Evolutionary conservation across 805 yeast genomes (phyloP).

Genomic region (Barnettozyma populi): DNA sequence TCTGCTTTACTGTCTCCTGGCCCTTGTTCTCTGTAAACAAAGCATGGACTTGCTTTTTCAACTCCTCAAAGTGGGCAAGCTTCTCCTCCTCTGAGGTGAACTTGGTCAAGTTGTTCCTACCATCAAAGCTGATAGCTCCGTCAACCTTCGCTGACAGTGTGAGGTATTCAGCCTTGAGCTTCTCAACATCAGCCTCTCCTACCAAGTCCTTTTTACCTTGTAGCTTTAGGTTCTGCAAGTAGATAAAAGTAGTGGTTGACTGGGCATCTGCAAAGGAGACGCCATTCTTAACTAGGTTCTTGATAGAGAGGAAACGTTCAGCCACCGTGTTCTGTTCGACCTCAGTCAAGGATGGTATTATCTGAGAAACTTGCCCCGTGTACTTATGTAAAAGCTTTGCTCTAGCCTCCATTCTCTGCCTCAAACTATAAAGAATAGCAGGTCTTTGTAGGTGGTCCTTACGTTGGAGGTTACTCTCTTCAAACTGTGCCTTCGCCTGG

Average conservation of each 20-base stretch:
- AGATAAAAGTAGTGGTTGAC: conserved; percentile 49
- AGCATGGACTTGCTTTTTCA: conserved; percentile 16
- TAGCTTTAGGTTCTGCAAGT: conserved; percentile 36
- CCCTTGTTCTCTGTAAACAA: conserved; percentile 18
- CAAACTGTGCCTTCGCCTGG: conserved; percentile 45
- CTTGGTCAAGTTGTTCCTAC: conserved; percentile 34
- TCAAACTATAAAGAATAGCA: conserved; percentile 36
- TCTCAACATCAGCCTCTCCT: conserved; percentile 28
- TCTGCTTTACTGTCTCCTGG: conserved; percentile 30
- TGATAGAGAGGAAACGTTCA: conserved; percentile 48
- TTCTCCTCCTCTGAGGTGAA: conserved; percentile 33
- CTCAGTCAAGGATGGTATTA: conserved; percentile 25
- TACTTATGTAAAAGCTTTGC: conserved; percentile 27
- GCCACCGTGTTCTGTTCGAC: conserved; percentile 35
- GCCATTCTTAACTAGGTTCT: conserved; percentile 57
- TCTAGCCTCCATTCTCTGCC: conserved; percentile 38
- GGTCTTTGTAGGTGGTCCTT: conserved; percentile 59
- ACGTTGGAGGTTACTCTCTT: conserved; percentile 58
- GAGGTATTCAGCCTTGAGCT: conserved; percentile 28
- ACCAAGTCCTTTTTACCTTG: conserved; percentile 15
- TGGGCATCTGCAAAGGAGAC: conserved; percentile 49
- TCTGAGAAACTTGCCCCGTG: conserved; percentile 25
- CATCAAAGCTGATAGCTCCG: conserved; percentile 42
- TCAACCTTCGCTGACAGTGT: conserved; percentile 37
- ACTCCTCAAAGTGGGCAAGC: conserved; percentile 20